A percentile compares a stretch with the other conserved stretches of the same genome.
Evolutionary conservation across 805 yeast species (phyloP).

Genomic region (Saccharomycopsis capsularis): DNA sequence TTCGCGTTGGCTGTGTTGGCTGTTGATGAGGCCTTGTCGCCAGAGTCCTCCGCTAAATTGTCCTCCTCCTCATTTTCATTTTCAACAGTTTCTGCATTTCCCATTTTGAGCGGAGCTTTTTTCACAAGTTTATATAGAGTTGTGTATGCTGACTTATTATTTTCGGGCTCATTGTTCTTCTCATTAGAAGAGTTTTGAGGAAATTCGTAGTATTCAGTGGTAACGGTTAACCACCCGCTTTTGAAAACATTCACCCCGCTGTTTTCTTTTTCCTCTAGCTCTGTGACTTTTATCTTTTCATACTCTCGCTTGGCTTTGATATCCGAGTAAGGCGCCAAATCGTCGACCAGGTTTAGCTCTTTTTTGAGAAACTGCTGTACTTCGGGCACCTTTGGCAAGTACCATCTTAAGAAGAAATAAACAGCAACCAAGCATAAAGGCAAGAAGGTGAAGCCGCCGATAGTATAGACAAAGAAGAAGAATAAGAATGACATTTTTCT

Average conservation of each 20-base stretch:
- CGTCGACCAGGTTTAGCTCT: constrained; percentile 25
- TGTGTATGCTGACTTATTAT: constrained; percentile 49
- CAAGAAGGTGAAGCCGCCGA: constrained; percentile 79
- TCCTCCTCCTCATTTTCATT: constrained; percentile 16
- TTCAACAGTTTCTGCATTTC: constrained; percentile 5
- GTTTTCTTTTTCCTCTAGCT: constrained; percentile 51
- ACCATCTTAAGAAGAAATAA: constrained; percentile 33
- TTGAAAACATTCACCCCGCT: constrained; percentile 58
- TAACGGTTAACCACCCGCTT: constrained; percentile 80
- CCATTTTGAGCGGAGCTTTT: constrained; percentile 23
- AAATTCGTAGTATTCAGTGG: constrained; percentile 62
- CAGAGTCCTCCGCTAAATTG: constrained; percentile 9
- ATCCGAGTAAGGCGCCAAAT: constrained; percentile 21
- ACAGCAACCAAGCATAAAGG: constrained; percentile 45
- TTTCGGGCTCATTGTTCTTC: constrained; percentile 24
- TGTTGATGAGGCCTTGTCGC: constrained; percentile 24
- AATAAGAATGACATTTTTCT: constrained; percentile 23
- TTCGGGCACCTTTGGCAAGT: constrained; percentile 29
- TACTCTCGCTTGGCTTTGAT: constrained; percentile 26
- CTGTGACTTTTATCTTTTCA: constrained; percentile 48
- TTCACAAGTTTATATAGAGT: constrained; percentile 53
- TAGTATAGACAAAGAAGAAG: constrained; percentile 44
- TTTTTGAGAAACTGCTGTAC: constrained; percentile 22
- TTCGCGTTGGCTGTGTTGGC: constrained; percentile 21
- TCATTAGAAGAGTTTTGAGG: constrained; percentile 18